phyloP scores from a whole-genome alignment of 2,329 filamentous ascomycete species.

The Fusarium pseudograminearum region DNA sequence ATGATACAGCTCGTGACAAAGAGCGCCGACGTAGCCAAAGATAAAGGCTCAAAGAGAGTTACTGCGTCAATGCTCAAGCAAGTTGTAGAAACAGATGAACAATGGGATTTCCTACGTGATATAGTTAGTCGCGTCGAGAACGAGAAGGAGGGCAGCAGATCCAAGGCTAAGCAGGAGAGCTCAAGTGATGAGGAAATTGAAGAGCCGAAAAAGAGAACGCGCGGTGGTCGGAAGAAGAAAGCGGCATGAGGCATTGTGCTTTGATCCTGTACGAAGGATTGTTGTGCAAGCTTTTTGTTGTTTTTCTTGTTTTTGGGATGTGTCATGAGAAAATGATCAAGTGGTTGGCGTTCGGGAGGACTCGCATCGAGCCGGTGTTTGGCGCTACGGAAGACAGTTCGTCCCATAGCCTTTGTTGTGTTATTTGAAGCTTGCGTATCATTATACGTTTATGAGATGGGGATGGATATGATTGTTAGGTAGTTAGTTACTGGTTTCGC shows the following conservation, averaged over 20 bases:
- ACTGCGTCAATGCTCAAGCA: constrained; percentile 92
- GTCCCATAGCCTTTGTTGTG: constrained; percentile 34
- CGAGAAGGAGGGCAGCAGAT: constrained; percentile 61
- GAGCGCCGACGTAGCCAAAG: constrained; percentile 84
- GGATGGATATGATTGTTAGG: background rate
- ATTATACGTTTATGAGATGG: constrained; percentile 5
- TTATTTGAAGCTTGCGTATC: constrained; percentile 22
- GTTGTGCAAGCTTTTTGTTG: background rate
- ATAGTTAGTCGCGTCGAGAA: constrained; percentile 86
- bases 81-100: constrained; percentile 87
- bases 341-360: constrained; percentile 44
- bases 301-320: constrained; percentile 28
- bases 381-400: constrained; percentile 36
- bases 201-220: constrained; percentile 62
- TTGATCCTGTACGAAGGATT: background rate
- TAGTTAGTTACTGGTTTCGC: constrained; percentile 3
- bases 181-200: constrained; percentile 66
- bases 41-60: constrained; percentile 88
- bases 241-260: constrained; percentile 41
- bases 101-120: constrained; percentile 93
- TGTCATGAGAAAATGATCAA: constrained; percentile 48
- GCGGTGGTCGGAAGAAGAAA: constrained; percentile 65
- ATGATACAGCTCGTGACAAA: constrained; percentile 95
- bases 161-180: constrained; percentile 63
- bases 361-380: constrained; percentile 47